phyloP scores from a whole-genome alignment of 352 stramenopile genomes.

The Stephanocyclus meneghinianus region DNA sequence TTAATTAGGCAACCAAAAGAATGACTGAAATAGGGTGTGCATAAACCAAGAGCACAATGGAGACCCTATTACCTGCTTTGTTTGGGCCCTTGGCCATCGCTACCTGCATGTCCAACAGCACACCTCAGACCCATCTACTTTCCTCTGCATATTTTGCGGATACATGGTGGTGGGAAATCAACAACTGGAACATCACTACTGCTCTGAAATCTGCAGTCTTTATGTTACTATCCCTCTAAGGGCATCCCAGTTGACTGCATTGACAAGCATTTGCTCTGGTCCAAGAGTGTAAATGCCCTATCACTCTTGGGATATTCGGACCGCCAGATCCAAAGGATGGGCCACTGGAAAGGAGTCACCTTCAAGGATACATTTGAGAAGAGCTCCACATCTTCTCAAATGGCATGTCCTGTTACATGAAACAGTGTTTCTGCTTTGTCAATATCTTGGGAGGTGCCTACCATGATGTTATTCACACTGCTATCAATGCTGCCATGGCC shows the following conservation, averaged over 20 bases:
- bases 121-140: not conserved
- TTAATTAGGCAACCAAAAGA: not conserved
- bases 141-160: not conserved
- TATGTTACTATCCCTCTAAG: not conserved
- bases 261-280: not conserved
- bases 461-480: too few relatives aligned
- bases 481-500: too few relatives aligned
- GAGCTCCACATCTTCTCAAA: too few relatives aligned
- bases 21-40: not conserved
- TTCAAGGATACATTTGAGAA: too few relatives aligned
- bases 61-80: not conserved
- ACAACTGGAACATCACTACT: not conserved
- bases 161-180: not conserved
- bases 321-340: too few relatives aligned
- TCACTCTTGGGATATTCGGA: too few relatives aligned
- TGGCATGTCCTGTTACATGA: too few relatives aligned
- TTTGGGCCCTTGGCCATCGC: not conserved
- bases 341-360: too few relatives aligned
- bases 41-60: not conserved
- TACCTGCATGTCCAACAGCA: not conserved
- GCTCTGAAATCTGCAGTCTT: not conserved
- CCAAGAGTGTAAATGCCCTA: not conserved
- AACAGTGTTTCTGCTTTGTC: too few relatives aligned
- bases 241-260: not conserved
- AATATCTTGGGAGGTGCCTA: too few relatives aligned